phyloP scores from a whole-genome alignment of 345 rosid species.

The Lumnitzera littorea region DNA sequence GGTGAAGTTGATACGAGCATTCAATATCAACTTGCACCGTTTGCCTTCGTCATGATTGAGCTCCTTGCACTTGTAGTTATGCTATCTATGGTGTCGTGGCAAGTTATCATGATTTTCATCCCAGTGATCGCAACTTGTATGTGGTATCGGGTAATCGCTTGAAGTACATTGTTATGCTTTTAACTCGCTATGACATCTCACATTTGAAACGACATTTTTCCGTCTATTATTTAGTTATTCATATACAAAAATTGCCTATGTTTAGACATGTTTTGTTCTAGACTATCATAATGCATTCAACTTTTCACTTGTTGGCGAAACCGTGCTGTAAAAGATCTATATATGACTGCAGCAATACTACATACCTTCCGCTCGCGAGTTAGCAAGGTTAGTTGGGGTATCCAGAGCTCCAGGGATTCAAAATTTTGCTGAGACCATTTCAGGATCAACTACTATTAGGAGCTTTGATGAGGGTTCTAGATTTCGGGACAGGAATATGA shows the following conservation, averaged over 20 bases:
- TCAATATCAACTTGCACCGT: neutral
- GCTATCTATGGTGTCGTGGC: neutral
- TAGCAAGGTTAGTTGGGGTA: conserved; percentile 65
- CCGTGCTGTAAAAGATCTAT: neutral
- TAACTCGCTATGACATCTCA: no score
- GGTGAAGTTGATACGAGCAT: neutral
- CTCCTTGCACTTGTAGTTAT: neutral
- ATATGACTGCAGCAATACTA: conserved; percentile 47
- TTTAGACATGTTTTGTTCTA: no score
- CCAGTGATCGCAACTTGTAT: neutral
- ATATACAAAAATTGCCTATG: no score
- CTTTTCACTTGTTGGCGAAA: neutral
- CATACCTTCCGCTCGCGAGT: conserved; percentile 65
- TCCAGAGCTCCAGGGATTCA: conserved; percentile 82
- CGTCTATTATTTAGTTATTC: no score
- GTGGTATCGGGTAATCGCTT: neutral
- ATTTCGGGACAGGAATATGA: conserved; percentile 53
- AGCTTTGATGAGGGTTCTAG: conserved; percentile 72
- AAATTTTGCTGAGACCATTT: conserved; percentile 75
- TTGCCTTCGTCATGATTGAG: neutral
- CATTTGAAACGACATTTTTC: no score
- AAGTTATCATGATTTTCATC: neutral
- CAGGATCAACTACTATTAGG: conserved; percentile 74
- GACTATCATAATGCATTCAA: neutral
- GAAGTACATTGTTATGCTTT: no score